These are phyloP conservation scores for Sclerotinia nivalis DNA, from an alignment of 2,329 filamentous ascomycete species.

Conservation along the genomic window DNA sequence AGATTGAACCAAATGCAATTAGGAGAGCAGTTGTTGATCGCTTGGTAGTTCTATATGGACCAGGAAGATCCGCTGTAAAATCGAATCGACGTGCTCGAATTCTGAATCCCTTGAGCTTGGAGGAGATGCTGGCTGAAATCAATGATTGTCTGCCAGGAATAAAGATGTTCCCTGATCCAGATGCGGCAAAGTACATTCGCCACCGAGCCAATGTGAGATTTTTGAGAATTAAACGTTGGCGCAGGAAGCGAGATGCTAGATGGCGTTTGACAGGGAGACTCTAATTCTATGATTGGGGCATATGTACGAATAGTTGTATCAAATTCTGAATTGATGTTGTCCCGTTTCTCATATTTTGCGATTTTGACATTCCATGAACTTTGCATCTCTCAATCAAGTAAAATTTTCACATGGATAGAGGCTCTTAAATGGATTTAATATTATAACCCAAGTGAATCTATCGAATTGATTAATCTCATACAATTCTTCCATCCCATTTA, in stretches of 20 bases:
- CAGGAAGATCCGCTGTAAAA: conserved; percentile 28
- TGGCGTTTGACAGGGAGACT: conserved; percentile 3
- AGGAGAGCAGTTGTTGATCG: conserved; percentile 35
- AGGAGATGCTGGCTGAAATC: conserved; percentile 30
- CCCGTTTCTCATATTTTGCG: not conserved
- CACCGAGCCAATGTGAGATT: conserved; percentile 4
- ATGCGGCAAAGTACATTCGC: conserved; percentile 14
- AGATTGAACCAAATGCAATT: conserved; percentile 28
- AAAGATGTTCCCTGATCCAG: conserved; percentile 11
- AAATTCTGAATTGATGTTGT: not conserved
- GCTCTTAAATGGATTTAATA: no score
- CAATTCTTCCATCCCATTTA: no score
- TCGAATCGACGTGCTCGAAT: conserved; percentile 30
- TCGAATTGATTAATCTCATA: no score
- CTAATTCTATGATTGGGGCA: not conserved
- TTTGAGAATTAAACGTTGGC: conserved; percentile 6
- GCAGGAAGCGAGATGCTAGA: conserved; percentile 5
- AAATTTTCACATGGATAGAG: no score
- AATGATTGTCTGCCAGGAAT: conserved; percentile 32
- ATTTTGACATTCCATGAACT: not conserved
- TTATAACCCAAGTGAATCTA: not conserved
- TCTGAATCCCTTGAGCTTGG: conserved; percentile 23
- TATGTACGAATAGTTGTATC: not conserved
- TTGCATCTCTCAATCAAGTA: not conserved
- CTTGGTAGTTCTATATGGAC: conserved; percentile 36